Evolutionary conservation across 495 filamentous ascomycete genomes (phyloP).

Genomic region (Articulospora tetracladia): DNA sequence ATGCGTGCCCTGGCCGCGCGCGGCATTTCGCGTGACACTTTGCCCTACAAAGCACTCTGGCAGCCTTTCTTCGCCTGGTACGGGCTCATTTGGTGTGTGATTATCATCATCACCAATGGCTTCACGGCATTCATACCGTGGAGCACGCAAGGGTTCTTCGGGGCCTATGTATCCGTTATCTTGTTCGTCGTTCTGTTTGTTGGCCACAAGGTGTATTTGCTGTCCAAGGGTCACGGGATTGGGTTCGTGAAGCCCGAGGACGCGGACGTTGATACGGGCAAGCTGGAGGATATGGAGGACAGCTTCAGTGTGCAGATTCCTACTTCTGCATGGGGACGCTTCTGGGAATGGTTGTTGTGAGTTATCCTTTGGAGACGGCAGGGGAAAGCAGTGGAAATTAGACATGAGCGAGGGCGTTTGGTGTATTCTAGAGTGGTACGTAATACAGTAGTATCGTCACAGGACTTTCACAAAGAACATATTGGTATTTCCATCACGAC

Average conservation of each 20-base stretch:
- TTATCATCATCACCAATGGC: conserved; percentile 51
- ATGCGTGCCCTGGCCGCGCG: conserved; percentile 52
- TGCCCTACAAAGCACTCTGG: conserved; percentile 55
- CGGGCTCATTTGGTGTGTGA: conserved; percentile 51
- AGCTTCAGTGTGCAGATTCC: conserved; percentile 41
- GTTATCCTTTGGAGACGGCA: background rate
- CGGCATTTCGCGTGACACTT: conserved; percentile 45
- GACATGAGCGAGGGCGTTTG: too few relatives aligned
- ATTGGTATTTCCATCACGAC: too few relatives aligned
- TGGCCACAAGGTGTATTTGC: conserved; percentile 46
- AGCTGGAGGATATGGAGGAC: conserved; percentile 36
- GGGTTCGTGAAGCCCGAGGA: conserved; percentile 38
- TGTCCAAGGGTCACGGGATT: conserved; percentile 18
- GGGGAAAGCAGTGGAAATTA: too few relatives aligned
- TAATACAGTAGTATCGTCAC: too few relatives aligned
- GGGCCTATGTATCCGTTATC: conserved; percentile 49
- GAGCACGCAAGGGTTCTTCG: conserved; percentile 42
- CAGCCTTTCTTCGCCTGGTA: conserved; percentile 62
- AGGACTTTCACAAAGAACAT: too few relatives aligned
- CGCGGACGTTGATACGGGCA: conserved; percentile 47
- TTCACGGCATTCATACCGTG: conserved; percentile 51
- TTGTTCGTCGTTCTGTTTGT: conserved; percentile 51
- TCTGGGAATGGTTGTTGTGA: conserved; percentile 18
- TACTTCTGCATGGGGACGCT: conserved; percentile 29
- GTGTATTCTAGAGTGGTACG: too few relatives aligned